Base-by-base conservation (phyloP, 108 stramenopile species). In the Parietichytrium sp. region DNA sequence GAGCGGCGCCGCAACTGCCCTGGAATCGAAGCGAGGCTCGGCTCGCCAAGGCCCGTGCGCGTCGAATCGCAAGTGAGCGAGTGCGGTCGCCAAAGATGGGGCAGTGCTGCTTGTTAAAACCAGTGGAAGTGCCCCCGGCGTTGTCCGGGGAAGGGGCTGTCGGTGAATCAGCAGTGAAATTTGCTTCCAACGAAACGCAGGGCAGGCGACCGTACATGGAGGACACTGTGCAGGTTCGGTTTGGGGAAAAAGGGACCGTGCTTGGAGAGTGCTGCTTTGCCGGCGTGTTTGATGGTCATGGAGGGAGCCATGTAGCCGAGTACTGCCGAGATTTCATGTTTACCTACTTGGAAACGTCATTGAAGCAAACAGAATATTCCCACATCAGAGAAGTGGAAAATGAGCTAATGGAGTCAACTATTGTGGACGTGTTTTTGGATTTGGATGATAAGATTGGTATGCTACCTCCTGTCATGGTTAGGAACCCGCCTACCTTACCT, bases 291-390 rank as follows among this genome's bases (percentile, higher is more conserved):
- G 61, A 72, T 25, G 61, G 61, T 20, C 61, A 72, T 27, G 61
- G 61, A 15, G 61, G 61, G 23, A 72, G 61, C 61, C 61, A 42
- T 25, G 61, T 72, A n/a, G 61, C 61, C 10, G 38, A 72, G 42
- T 72, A 33, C 42, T 72, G 61, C 20, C 36, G 38, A 42, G 25
- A 6, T 6, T 10, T 45, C 33, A 33, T 72, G n/a, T 72, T 72
- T 27, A 42, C 36, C 20, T 3, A n/a, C 10, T 23, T 72, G 20
- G 42, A 45, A 1, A 23, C 61, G 10, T 16, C 36, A 16, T 10
- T 38, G 42, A 31, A 72, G 2, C n/a, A n/a, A n/a, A n/a, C n/a
- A n/a, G n/a, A n/a, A n/a, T n/a, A n/a, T n/a, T n/a, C n/a, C n/a
- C 33, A 72, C 3, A 72, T 72, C n/a, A 12, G 20, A 10, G 61